Conservation (phyloP, 306 rosid species). For the Acacia crassicarpa region DNA sequence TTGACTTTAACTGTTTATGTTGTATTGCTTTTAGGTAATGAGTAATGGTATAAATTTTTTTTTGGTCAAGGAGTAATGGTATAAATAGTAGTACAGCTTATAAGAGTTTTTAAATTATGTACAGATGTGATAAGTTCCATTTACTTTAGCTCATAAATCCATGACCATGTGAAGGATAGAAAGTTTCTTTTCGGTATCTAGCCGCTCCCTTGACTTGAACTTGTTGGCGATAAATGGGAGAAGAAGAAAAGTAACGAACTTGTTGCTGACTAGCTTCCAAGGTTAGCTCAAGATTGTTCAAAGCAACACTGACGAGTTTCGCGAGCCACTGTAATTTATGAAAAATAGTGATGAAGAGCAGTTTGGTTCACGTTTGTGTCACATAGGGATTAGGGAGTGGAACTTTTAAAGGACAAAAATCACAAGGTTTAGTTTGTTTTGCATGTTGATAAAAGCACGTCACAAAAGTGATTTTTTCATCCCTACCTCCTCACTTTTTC, state of each 20-base stretch:
- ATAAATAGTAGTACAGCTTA: not conserved
- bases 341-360: not conserved
- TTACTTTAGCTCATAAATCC: not conserved
- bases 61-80: too few relatives aligned
- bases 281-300: not conserved
- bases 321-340: too few relatives aligned
- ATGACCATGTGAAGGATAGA: not conserved
- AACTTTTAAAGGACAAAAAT: conserved; percentile 15
- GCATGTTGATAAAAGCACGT: conserved; percentile 41
- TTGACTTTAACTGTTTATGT: not conserved
- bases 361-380: conserved; percentile 18
- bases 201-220: not conserved
- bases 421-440: conserved; percentile 20
- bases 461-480: conserved; percentile 19
- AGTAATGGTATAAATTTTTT: not conserved
- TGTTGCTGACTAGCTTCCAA: not conserved
- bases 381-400: not conserved
- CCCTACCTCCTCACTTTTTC: conserved; percentile 35
- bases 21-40: not conserved
- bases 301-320: too few relatives aligned
- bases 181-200: not conserved
- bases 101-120: not conserved
- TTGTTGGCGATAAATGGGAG: not conserved
- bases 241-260: not conserved
- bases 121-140: not conserved